Base-by-base conservation (phyloP, 768 basidiomycete genomes). In the Podaxis sp. region DNA sequence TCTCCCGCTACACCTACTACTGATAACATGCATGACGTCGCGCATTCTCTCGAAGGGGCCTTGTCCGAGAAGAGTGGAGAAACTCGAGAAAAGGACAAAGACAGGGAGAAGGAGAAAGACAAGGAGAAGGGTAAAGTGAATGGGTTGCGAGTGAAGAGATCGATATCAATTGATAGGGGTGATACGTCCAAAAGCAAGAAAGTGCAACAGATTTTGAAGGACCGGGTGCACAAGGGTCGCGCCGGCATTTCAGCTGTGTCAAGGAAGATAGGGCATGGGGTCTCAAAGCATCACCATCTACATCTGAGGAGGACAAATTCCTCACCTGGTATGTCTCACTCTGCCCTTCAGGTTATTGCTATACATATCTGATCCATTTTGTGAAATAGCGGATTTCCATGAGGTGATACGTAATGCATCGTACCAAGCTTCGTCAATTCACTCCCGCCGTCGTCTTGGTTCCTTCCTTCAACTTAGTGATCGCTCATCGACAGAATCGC, bases 361-460 rank as follows among this genome's bases (percentile, higher is more conserved):
- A 53, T 2, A 22, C 39, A 17, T 13, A 33, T 7, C 52, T 42
- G 22, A 24, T 58, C 26, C n/a, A 65, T 51, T 63, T 60, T 3
- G 19, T 36, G 5, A 6, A 3, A 15, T 36, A 19, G 36, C 63
- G 90, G 92, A 93, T 67, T 89, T 93, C 65, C 85, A 90, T 65
- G 83, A 83, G 2, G 81, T 86, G 12, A 77, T 92, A 9, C 81
- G 80, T 17, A 86, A 84, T 60, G 79, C 83, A 61, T 71, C 84
- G 63, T 78, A 92, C 77, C 80, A 93, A 83, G 81, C 93, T 70
- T 70, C 93, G 1, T 95, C 93, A 1, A 95, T 95, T 57, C 93
- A 95, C 71, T 92, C 92, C 1, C 86, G 93, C 40, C 78, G 85
- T 59, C 80, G 85, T 2, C 70, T 87, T 24, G 81, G 82, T 54